Base-by-base conservation (phyloP, 306 rosid species). In the Malus sieversii region DNA sequence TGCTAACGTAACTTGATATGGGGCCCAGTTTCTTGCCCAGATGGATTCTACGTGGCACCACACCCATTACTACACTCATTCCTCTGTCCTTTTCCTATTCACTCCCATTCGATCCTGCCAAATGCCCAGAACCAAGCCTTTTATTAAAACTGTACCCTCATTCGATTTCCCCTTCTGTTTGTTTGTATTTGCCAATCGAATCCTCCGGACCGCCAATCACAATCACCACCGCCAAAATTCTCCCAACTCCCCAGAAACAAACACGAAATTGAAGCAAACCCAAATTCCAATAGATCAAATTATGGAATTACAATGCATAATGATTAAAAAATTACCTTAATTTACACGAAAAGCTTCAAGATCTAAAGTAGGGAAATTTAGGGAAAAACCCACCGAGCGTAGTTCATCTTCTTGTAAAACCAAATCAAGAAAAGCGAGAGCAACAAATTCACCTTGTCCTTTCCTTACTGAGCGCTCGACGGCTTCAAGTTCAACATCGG, bases 121-220 rank as follows among this genome's bases (percentile, higher is more conserved):
- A 84, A 72, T 58, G 10, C 81, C 82, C 87, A 81, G 71, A 79
- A 66, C 46, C 14, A 71, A 35, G 78, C 74, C 87, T 82, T 84
- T 84, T 68, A 84, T 72, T 81, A 68, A 82, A 69, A 55, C 86
- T 15, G 70, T 68, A 35, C 87, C 80, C 73, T 75, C 60, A 52
- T 22, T 52, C 7, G 18, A 9, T 10, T 35, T 7, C 55, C 59
- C 74, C 10, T 30, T 88, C 75, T 78, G 77, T 52, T 81, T 86
- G 80, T 86, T 70, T 45, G n/a, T 46, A 68, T 84, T 78, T 79
- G 78, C 81, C 69, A 80, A 71, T n/a, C 22, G 75, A 67, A 76
- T 62, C 58, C 29, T 10, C 74, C 33, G 29, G 3, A 35, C 67
- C 76, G 18, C 82, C 70, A 79, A 81, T 74, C 85, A 12, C 71